These are phyloP conservation scores for Suillus americanus DNA, from an alignment of 768 basidiomycete genomes.

Conservation along the genomic window DNA sequence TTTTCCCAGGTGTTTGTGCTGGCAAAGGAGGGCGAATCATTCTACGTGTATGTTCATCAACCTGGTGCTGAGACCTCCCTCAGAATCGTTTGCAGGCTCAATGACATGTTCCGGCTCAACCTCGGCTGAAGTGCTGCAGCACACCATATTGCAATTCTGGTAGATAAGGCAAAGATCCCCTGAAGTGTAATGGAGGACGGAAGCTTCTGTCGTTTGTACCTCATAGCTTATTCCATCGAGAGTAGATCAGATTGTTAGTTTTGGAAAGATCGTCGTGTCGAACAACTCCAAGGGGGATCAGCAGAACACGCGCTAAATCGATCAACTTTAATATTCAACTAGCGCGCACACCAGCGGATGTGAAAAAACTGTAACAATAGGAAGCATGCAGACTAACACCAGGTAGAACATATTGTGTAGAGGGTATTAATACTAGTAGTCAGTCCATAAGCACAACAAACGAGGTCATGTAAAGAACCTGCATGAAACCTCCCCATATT, in stretches of 20 bases:
- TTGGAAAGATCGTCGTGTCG: background rate
- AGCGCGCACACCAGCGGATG: too few species aligned
- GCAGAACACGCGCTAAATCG: background rate
- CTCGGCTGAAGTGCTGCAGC: slow-evolving; percentile 44
- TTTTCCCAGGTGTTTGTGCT: slow-evolving; percentile 96
- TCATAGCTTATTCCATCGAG: slow-evolving; percentile 4
- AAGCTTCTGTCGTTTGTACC: slow-evolving; percentile 19
- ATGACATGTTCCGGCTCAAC: slow-evolving; percentile 93
- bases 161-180: slow-evolving; percentile 8
- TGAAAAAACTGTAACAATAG: background rate
- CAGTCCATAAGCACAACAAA: slow-evolving; percentile 12
- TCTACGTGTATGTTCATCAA: slow-evolving; percentile 73
- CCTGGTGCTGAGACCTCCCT: slow-evolving; percentile 4
- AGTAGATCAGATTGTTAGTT: background rate
- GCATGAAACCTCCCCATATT: background rate
- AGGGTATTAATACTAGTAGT: slow-evolving; percentile 31
- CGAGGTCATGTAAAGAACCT: slow-evolving; percentile 1
- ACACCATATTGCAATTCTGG: slow-evolving; percentile 1
- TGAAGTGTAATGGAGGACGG: slow-evolving; percentile 20
- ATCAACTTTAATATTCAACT: background rate
- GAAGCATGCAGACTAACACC: slow-evolving; percentile 7
- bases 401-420: slow-evolving; percentile 21
- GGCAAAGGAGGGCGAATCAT: slow-evolving; percentile 67
- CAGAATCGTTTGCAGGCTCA: slow-evolving; percentile 48
- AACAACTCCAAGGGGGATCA: background rate